Conservation (phyloP, 257 asterid genomes). For the Hygrophila difformis region DNA sequence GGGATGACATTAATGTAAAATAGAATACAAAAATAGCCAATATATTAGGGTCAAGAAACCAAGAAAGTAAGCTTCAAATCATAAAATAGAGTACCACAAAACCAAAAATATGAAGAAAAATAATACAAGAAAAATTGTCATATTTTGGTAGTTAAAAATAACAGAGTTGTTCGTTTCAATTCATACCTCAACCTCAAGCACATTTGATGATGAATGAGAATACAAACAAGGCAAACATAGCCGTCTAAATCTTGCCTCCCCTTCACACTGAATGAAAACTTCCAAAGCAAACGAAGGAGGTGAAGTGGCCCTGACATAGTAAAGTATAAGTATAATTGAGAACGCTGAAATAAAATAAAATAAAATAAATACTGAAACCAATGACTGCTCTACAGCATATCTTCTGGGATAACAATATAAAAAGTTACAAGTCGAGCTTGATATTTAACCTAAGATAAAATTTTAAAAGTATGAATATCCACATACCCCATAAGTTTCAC, state of each 20-base stretch:
- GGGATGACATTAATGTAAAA: neutral
- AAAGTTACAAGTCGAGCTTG: too few relatives aligned
- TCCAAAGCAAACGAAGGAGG: slow-evolving; percentile 88
- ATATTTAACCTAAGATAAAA: too few relatives aligned
- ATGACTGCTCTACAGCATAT: slow-evolving; percentile 6
- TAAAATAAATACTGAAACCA: neutral
- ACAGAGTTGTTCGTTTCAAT: neutral
- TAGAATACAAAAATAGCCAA: neutral
- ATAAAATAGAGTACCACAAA: neutral
- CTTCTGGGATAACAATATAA: neutral
- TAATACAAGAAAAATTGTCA: too few relatives aligned
- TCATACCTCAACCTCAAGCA: slow-evolving; percentile 89
- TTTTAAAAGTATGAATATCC: slow-evolving; percentile 1
- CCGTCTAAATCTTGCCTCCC: slow-evolving; percentile 93
- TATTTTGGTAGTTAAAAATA: too few relatives aligned
- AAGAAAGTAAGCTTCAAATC: slow-evolving; percentile 3
- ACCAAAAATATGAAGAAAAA: neutral
- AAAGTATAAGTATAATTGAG: slow-evolving; percentile 17
- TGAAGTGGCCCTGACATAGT: slow-evolving; percentile 66
- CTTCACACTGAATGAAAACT: slow-evolving; percentile 91
- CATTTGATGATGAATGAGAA: slow-evolving; percentile 91
- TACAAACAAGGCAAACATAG: slow-evolving; percentile 81
- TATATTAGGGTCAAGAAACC: slow-evolving; percentile 8
- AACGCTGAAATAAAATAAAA: too few relatives aligned
- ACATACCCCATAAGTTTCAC: slow-evolving; percentile 77